Conservation (phyloP, 2,329 filamentous ascomycete genomes). For the Sporothrix pseudoabietina region DNA sequence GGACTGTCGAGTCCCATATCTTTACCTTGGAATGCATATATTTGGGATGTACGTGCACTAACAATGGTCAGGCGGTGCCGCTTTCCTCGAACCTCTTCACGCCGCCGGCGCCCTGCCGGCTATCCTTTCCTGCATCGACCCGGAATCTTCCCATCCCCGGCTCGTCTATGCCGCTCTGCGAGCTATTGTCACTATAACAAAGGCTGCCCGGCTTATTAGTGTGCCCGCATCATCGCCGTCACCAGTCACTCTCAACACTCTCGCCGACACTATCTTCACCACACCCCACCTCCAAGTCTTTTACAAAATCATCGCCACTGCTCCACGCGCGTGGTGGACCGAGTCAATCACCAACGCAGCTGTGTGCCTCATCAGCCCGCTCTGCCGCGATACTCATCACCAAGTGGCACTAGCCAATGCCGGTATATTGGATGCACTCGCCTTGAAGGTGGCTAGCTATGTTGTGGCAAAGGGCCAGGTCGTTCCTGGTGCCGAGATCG, state of each 20-base stretch:
- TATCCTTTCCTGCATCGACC: conserved; percentile 71
- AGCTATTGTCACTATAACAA: conserved; percentile 70
- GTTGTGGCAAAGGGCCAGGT: conserved; percentile 69
- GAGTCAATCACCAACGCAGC: conserved; percentile 57
- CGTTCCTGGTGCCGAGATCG: conserved; percentile 63
- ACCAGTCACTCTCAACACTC: conserved; percentile 48
- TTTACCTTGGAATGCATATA: background rate
- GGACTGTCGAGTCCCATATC: background rate
- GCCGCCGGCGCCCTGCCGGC: conserved; percentile 67
- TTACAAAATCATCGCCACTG: conserved; percentile 64
- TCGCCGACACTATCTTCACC: conserved; percentile 68
- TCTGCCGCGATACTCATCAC: conserved; percentile 71
- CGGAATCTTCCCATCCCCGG: conserved; percentile 62
- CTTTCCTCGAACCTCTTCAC: conserved; percentile 75
- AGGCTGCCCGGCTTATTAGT: conserved; percentile 48
- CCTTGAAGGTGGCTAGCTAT: conserved; percentile 71
- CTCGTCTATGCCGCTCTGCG: conserved; percentile 74
- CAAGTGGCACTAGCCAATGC: conserved; percentile 70
- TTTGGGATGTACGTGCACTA: conserved; percentile 13
- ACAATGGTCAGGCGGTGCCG: conserved; percentile 65
- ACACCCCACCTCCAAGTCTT: conserved; percentile 63
- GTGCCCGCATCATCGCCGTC: conserved; percentile 49
- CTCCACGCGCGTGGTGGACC: conserved; percentile 47
- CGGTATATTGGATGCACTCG: conserved; percentile 77
- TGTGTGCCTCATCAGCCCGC: conserved; percentile 56